These are phyloP conservation scores for Pilobolus umbonatus DNA, from an alignment of 192 early-diverging fungal species.

Conservation along the genomic window DNA sequence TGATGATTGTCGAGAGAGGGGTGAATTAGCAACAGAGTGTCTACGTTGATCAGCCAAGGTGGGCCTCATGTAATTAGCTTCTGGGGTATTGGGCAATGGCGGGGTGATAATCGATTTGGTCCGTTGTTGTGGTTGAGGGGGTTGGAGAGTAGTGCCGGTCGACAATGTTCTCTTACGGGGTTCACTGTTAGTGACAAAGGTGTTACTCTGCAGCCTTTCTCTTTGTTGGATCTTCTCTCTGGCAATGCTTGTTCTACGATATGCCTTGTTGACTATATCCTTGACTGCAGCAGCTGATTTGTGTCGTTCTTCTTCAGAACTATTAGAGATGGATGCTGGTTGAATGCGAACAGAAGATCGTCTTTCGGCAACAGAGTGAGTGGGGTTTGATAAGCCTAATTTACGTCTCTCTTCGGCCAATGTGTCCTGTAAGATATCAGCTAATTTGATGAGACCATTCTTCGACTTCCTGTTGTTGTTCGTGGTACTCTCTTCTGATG, in stretches of 20 bases:
- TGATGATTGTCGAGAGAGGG: background rate
- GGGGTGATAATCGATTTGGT: background rate
- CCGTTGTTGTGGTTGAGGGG: background rate
- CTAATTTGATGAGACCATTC: background rate
- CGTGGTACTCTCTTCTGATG: background rate
- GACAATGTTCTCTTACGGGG: conserved; percentile 15
- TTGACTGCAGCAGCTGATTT: background rate
- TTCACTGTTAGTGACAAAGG: too few relatives aligned
- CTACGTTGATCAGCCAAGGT: conserved; percentile 14
- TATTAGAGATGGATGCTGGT: too few relatives aligned
- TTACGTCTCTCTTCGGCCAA: conserved; percentile 12
- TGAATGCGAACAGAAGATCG: too few relatives aligned
- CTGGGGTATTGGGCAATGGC: background rate
- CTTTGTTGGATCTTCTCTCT: conserved; percentile 4
- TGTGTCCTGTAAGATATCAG: conserved; percentile 15
- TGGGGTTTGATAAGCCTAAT: background rate
- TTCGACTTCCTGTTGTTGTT: background rate
- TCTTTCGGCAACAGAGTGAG: too few relatives aligned
- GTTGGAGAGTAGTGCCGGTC: conserved; percentile 5
- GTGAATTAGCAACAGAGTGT: conserved; percentile 4
- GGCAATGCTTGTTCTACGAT: conserved; percentile 6
- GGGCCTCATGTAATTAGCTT: conserved; percentile 10
- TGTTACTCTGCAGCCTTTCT: background rate
- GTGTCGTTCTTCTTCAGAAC: too few relatives aligned
- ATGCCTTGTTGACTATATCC: background rate